These are phyloP conservation scores for Dionaea muscipula DNA, from an alignment of 179 eudicot genomes.

Conservation along the genomic window DNA sequence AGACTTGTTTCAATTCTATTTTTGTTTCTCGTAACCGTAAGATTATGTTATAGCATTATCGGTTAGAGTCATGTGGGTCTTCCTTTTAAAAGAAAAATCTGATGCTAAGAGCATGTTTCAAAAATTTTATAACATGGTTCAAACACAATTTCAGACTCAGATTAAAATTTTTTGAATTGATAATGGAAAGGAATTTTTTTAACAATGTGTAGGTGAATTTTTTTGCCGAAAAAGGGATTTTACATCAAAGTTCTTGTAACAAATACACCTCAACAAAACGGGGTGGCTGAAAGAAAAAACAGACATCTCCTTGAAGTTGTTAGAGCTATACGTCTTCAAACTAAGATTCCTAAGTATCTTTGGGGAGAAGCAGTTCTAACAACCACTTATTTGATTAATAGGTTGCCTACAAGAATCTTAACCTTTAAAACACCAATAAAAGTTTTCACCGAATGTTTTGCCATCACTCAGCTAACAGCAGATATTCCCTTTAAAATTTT, in stretches of 20 bases:
- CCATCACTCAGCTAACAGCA: too few relatives aligned
- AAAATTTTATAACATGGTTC: not conserved
- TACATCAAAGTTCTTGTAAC: not conserved
- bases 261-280: slow-evolving; percentile 1
- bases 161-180: too few relatives aligned
- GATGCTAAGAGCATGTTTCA: not conserved
- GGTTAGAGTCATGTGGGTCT: not conserved
- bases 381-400: too few relatives aligned
- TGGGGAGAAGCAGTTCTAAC: not conserved
- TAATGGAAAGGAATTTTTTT: too few relatives aligned
- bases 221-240: not conserved
- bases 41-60: too few relatives aligned
- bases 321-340: not conserved
- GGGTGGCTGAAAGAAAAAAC: too few relatives aligned
- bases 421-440: too few relatives aligned
- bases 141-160: not conserved
- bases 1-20: too few relatives aligned
- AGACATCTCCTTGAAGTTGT: not conserved
- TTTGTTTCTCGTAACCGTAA: too few relatives aligned
- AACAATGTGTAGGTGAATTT: not conserved
- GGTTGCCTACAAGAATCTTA: too few relatives aligned
- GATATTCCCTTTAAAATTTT: too few relatives aligned
- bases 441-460: too few relatives aligned
- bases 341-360: not conserved
- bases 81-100: not conserved